Percentiles rank a stretch among this genome's conserved stretches.
phyloP scores from a whole-genome alignment of 1,284 basidiomycete species.

The Ganoderma sinense region DNA sequence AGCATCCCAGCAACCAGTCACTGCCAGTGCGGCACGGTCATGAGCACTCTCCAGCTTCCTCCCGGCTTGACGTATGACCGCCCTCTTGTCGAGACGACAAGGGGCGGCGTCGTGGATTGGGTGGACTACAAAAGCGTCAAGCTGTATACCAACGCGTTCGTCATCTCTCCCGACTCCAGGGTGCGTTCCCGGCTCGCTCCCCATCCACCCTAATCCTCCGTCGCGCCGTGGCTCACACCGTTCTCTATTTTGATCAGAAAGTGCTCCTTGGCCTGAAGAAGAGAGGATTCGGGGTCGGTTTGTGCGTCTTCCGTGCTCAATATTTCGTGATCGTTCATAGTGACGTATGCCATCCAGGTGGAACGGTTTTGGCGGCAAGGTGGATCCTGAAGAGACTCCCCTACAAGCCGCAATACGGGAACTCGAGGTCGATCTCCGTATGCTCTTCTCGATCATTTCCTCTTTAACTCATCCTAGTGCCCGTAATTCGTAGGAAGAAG shows the following conservation, averaged over 20 bases:
- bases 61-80: conserved; percentile 48
- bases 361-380: conserved; percentile 82
- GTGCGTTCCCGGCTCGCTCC: background rate
- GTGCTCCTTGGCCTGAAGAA: conserved; percentile 77
- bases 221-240: background rate
- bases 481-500: conserved; percentile 68
- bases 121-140: conserved; percentile 45
- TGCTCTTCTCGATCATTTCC: too few relatives aligned
- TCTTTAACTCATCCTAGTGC: background rate
- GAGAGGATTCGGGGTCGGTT: conserved; percentile 68
- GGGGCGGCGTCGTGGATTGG: conserved; percentile 53
- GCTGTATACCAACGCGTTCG: conserved; percentile 68
- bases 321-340: background rate
- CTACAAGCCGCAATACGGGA: conserved; percentile 69
- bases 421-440: conserved; percentile 52
- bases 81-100: conserved; percentile 31
- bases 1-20: too few relatives aligned
- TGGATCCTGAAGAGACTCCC: conserved; percentile 68
- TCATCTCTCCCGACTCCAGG: conserved; percentile 36
- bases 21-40: too few relatives aligned
- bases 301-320: conserved; percentile 49
- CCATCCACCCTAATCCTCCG: background rate
- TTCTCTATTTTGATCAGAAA: conserved; percentile 28
- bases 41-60: conserved; percentile 22
- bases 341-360: conserved; percentile 48